A percentile compares a stretch with the other conserved stretches of the same genome.
phyloP scores from a whole-genome alignment of 2,329 filamentous ascomycete species.

The Trematosphaeria pertusa region DNA sequence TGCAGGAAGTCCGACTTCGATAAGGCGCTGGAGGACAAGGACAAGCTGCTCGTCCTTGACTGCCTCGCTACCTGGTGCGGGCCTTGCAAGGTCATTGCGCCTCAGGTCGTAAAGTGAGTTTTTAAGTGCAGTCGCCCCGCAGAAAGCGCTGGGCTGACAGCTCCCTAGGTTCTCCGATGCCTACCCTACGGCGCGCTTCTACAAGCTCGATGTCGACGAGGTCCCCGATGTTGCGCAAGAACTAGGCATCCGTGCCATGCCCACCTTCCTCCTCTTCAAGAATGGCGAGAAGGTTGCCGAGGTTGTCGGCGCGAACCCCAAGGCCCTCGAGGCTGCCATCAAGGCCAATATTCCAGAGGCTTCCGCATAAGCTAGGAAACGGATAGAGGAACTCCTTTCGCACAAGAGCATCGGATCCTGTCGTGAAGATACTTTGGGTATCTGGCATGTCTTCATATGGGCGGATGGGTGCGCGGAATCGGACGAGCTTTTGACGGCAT shows the following conservation, averaged over 20 bases:
- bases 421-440: too few species aligned
- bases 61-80: constrained; percentile 92
- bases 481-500: too few species aligned
- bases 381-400: too few species aligned
- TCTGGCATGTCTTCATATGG: neutral
- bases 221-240: constrained; percentile 76
- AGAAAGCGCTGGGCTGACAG: constrained; percentile 8
- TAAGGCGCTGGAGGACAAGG: constrained; percentile 57
- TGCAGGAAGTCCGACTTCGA: constrained; percentile 67
- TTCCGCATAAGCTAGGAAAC: too few species aligned
- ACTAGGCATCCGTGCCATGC: constrained; percentile 87
- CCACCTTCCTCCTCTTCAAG: constrained; percentile 88
- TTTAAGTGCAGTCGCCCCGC: constrained; percentile 3
- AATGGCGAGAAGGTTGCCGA: constrained; percentile 74
- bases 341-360: constrained; percentile 41
- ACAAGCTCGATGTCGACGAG: constrained; percentile 91
- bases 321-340: constrained; percentile 65
- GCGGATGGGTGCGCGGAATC: neutral
- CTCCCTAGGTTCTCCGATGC: constrained; percentile 63
- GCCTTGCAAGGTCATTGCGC: constrained; percentile 90
- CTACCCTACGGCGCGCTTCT: constrained; percentile 72
- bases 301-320: constrained; percentile 82
- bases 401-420: too few species aligned
- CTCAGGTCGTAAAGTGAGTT: constrained; percentile 71
- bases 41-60: constrained; percentile 78